Evolutionary conservation across 169 alveolate genomes (phyloP).

Genomic region (Eimeria sp.): DNA sequence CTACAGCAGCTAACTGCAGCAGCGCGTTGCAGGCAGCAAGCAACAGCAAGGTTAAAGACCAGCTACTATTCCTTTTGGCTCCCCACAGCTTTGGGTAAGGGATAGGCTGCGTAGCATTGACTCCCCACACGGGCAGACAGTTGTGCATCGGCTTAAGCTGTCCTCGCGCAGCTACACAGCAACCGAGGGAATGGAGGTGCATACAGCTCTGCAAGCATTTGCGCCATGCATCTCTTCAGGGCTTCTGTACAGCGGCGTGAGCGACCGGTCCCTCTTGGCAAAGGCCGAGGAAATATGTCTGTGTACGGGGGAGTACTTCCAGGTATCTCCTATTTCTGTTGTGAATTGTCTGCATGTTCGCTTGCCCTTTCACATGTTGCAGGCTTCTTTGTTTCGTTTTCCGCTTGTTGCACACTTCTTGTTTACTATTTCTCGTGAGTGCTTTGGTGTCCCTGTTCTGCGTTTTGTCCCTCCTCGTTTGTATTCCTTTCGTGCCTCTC

Average conservation of each 20-base stretch:
- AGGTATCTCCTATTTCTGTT: constrained; percentile 59
- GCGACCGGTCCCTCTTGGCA: constrained; percentile 57
- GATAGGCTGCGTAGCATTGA: background rate
- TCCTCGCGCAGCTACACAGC: background rate
- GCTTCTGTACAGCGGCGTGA: constrained; percentile 66
- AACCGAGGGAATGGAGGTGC: background rate
- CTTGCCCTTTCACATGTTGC: background rate
- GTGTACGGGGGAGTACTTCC: constrained; percentile 83
- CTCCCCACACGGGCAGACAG: background rate
- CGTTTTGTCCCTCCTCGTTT: background rate
- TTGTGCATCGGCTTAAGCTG: background rate
- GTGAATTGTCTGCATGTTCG: background rate
- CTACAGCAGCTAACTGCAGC: constrained; percentile 64
- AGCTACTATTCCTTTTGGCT: constrained; percentile 85
- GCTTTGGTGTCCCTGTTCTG: background rate
- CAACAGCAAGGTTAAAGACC: constrained; percentile 83
- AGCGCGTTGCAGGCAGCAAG: constrained; percentile 25
- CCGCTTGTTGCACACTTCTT: background rate
- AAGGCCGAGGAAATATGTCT: constrained; percentile 76
- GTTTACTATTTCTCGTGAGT: background rate
- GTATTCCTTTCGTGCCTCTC: background rate
- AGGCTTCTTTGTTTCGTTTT: background rate
- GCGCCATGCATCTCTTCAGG: background rate
- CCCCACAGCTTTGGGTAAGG: constrained; percentile 85
- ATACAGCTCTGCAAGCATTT: background rate